A percentile compares a stretch with the other conserved stretches of the same genome.
These are phyloP conservation scores for Macadamia integrifolia DNA, from an alignment of 164 flowering plant genomes.

Conservation along the genomic window DNA sequence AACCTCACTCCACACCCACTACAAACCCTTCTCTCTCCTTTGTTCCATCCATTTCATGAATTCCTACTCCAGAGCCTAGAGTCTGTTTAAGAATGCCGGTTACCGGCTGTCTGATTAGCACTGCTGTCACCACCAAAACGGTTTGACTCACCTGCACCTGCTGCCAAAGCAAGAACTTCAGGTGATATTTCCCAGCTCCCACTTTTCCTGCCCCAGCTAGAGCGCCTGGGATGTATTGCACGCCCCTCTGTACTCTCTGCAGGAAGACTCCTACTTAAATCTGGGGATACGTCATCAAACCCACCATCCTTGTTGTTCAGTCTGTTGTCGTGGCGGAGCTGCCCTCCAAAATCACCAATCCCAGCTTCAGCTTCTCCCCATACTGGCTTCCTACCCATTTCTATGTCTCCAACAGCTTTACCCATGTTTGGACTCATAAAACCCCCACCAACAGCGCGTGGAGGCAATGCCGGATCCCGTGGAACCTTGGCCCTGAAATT, in stretches of 20 bases:
- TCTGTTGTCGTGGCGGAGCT: constrained; percentile 33
- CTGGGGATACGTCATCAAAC: constrained; percentile 47
- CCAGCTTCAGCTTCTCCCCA: constrained; percentile 55
- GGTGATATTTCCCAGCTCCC: constrained; percentile 96
- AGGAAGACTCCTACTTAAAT: constrained; percentile 40
- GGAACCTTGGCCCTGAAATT: constrained; percentile 56
- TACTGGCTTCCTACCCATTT: constrained; percentile 81
- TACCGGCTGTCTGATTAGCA: constrained; percentile 26
- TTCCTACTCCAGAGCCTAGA: not conserved
- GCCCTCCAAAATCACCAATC: constrained; percentile 45
- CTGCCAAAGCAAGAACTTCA: constrained; percentile 75
- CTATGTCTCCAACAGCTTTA: constrained; percentile 53
- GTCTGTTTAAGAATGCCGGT: constrained; percentile 7
- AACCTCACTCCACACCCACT: not conserved
- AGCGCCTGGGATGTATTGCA: constrained; percentile 58
- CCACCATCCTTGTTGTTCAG: constrained; percentile 48
- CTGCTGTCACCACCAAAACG: constrained; percentile 42
- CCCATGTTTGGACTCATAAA: constrained; percentile 67
- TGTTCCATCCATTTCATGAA: not conserved
- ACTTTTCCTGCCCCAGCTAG: constrained; percentile 90
- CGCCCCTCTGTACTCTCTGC: constrained; percentile 53
- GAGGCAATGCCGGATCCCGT: constrained; percentile 37
- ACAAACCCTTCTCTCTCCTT: not conserved
- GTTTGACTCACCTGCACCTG: constrained; percentile 59
- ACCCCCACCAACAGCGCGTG: constrained; percentile 42